Evolutionary conservation across 2,329 filamentous ascomycete species (phyloP).

Genomic region (Pseudogymnoascus sp.): DNA sequence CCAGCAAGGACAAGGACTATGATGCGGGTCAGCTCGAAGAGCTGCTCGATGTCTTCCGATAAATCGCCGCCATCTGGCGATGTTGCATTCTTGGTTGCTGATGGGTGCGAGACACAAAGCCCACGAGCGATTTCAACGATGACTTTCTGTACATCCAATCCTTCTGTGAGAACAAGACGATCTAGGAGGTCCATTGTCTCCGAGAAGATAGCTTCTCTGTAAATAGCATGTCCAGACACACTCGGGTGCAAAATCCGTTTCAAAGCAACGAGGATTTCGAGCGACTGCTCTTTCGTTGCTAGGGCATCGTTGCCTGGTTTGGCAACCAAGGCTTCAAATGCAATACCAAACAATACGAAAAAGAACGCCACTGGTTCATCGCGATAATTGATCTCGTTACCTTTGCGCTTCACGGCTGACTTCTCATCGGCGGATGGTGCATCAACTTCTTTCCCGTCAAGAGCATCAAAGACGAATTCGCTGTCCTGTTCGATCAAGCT

Average conservation of each 20-base stretch:
- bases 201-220: conserved; percentile 88
- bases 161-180: conserved; percentile 83
- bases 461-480: conserved; percentile 91
- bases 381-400: conserved; percentile 86
- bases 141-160: conserved; percentile 76
- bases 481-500: conserved; percentile 96
- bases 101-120: conserved; percentile 83
- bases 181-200: conserved; percentile 96
- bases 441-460: conserved; percentile 70
- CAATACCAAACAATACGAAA: conserved; percentile 93
- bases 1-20: conserved; percentile 89
- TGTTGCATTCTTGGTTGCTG: conserved; percentile 61
- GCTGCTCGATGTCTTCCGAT: conserved; percentile 93
- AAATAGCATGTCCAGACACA: conserved; percentile 93
- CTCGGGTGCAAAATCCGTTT: conserved; percentile 93
- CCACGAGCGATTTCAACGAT: conserved; percentile 92
- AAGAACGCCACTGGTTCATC: conserved; percentile 98
- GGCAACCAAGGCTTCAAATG: conserved; percentile 88
- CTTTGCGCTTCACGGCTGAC: conserved; percentile 46
- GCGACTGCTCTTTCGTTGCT: conserved; percentile 65
- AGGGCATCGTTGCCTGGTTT: conserved; percentile 60
- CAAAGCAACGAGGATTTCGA: conserved; percentile 82
- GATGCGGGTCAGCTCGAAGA: conserved; percentile 93
- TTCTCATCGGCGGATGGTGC: conserved; percentile 23
- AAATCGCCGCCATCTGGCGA: conserved; percentile 62